Evolutionary conservation across 805 yeast species (phyloP), one percentile per base, ranked within the genome.

Genomic region (Scheffersomyces stipitis): DNA sequence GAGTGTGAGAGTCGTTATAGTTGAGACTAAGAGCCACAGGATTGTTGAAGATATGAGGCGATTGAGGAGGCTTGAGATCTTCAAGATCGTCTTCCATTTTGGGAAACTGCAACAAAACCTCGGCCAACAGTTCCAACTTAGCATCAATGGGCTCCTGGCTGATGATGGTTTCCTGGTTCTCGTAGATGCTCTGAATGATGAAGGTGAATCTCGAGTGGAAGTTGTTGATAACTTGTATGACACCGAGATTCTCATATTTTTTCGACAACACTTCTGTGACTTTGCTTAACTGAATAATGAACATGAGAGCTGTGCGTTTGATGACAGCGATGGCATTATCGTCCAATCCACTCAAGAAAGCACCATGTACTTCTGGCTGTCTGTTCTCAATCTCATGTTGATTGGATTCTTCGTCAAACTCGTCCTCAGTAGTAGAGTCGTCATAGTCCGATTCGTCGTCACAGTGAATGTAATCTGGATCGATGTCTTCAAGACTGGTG

Each of bases 181-280:
- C 60, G 35, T 56, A 46, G 16, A 60, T 46, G 30, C 48, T 54
- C 33, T 53, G 46, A 40, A 43, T 52, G 24, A 42, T 38, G 35
- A 34, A 44, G 30, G 40, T 38, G 33, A 31, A 39, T 16, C 51
- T 23, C 15, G 41, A 36, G 33, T 45, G 49, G 48, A 56, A 62
- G 45, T 59, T 60, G 41, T 56, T 57, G 15, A 67, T 50, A 14
- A 75, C 79, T 13, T 70, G 71, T n/a, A 75, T 65, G 9, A 77
- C 83, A 1, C 83, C 83, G 33, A 75, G 51, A 20, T 62, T 64
- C 26, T 73, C 64, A 47, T 76, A 73, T 51, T 78, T 78, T 37
- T 73, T 74, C 20, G 68, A 52, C 23, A 78, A 56, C 12, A 76
- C 78, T 38, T 77, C 82, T 2, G 80, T 71, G 16, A 76, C 73